These are phyloP conservation scores for Canariomyces notabilis DNA, from an alignment of 2,329 filamentous ascomycete species.

Conservation along the genomic window DNA sequence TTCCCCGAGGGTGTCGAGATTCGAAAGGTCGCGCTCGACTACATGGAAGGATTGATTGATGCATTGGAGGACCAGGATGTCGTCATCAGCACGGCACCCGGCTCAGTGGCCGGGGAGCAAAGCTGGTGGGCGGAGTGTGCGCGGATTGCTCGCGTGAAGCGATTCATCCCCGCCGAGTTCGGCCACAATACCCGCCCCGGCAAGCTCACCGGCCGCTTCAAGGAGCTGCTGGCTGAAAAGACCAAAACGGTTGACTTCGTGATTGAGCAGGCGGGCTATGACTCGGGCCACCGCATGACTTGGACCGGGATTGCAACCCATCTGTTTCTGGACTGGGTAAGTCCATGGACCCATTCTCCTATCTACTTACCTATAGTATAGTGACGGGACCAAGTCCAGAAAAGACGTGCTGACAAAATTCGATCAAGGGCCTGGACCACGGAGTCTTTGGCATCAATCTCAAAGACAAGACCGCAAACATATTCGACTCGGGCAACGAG, in stretches of 20 bases:
- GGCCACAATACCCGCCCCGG: constrained; percentile 30
- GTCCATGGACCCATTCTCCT: too few relatives aligned
- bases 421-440: constrained; percentile 33
- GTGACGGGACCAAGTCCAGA: too few relatives aligned
- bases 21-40: constrained; percentile 42
- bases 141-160: constrained; percentile 49
- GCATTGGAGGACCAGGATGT: constrained; percentile 51
- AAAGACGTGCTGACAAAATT: too few relatives aligned
- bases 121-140: constrained; percentile 49
- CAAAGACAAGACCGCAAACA: constrained; percentile 40
- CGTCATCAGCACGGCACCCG: constrained; percentile 45
- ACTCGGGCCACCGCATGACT: constrained; percentile 41
- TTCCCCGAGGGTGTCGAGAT: constrained; percentile 35
- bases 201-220: constrained; percentile 15
- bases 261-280: constrained; percentile 39
- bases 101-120: constrained; percentile 41
- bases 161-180: constrained; percentile 55
- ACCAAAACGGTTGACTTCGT: constrained; percentile 43
- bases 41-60: constrained; percentile 37
- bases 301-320: constrained; percentile 56
- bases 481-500: constrained; percentile 52
- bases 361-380: too few relatives aligned
- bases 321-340: constrained; percentile 55
- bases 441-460: constrained; percentile 49
- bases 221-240: constrained; percentile 26